These are phyloP conservation scores for Amanita molliuscula DNA, from an alignment of 768 basidiomycete species.

Conservation along the genomic window DNA sequence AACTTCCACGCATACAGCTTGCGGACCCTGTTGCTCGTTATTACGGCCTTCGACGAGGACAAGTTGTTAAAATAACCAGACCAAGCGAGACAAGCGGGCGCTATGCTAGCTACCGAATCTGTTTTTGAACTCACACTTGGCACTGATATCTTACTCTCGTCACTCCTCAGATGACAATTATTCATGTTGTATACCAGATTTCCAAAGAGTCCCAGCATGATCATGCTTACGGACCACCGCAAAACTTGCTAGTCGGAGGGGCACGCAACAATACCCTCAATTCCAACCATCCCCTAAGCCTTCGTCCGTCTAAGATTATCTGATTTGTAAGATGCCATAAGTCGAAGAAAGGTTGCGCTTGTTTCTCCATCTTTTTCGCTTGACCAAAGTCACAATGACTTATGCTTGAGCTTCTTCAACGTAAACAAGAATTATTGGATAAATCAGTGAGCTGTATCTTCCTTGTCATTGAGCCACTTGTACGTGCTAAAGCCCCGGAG, in stretches of 20 bases:
- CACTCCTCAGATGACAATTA: not conserved
- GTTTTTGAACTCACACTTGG: constrained; percentile 39
- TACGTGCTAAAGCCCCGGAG: no score
- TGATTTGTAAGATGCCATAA: not conserved
- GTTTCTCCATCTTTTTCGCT: not conserved
- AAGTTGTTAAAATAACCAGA: constrained; percentile 97
- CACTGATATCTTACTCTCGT: not conserved
- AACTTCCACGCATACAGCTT: constrained; percentile 92
- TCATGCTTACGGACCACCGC: not conserved
- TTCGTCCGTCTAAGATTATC: not conserved
- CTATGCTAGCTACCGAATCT: constrained; percentile 88
- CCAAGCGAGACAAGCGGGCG: constrained; percentile 95
- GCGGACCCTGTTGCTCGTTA: constrained; percentile 98
- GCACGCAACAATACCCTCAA: not conserved
- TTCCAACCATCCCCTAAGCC: not conserved
- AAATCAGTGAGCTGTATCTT: not conserved
- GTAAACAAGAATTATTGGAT: not conserved
- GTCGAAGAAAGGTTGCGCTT: not conserved
- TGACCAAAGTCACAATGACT: not conserved
- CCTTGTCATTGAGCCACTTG: not conserved
- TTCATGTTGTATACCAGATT: not conserved
- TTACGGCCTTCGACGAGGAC: constrained; percentile 90
- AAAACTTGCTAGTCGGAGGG: not conserved
- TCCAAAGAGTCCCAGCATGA: not conserved
- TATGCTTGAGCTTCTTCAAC: not conserved